A percentile compares a stretch with the other conserved stretches of the same genome.
Conservation (phyloP, 768 basidiomycete genomes). For the Stropharia rugosoannulata region DNA sequence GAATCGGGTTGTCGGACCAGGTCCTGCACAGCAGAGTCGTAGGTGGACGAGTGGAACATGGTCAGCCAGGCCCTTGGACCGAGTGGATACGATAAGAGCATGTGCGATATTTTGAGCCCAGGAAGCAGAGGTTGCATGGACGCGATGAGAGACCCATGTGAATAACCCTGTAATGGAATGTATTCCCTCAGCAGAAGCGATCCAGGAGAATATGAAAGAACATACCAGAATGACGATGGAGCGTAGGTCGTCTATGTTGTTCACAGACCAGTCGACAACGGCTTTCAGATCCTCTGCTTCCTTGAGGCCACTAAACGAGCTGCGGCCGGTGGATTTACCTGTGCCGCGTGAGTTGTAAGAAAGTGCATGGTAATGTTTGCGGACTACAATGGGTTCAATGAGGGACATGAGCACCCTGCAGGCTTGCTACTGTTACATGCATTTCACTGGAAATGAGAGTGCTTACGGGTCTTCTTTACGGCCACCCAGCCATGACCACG, state of each 20-base stretch:
- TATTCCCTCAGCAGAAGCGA: slow-evolving; percentile 6
- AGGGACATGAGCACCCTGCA: slow-evolving; percentile 16
- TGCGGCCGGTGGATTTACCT: slow-evolving; percentile 69
- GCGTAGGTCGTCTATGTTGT: slow-evolving; percentile 37
- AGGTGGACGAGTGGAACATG: slow-evolving; percentile 58
- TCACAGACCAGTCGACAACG: slow-evolving; percentile 54
- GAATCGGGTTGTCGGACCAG: slow-evolving; percentile 46
- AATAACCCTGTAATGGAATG: slow-evolving; percentile 44
- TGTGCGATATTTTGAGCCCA: slow-evolving; percentile 54
- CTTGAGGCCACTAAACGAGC: slow-evolving; percentile 68
- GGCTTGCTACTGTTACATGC: background rate
- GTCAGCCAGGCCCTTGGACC: slow-evolving; percentile 68
- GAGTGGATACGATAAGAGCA: slow-evolving; percentile 77
- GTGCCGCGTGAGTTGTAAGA: slow-evolving; percentile 80
- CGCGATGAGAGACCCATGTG: slow-evolving; percentile 73
- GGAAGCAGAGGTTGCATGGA: slow-evolving; percentile 61
- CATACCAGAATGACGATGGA: slow-evolving; percentile 63
- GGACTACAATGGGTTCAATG: slow-evolving; percentile 34
- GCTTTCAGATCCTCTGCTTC: slow-evolving; percentile 73
- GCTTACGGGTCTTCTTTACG: slow-evolving; percentile 74
- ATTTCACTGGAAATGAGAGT: slow-evolving; percentile 8
- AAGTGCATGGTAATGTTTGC: slow-evolving; percentile 54
- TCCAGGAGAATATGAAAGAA: slow-evolving; percentile 6
- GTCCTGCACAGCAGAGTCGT: slow-evolving; percentile 47
- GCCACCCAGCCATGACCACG: slow-evolving; percentile 86